phyloP scores from a whole-genome alignment of 1,284 basidiomycete species.

The Crucibulum cyathiforme region DNA sequence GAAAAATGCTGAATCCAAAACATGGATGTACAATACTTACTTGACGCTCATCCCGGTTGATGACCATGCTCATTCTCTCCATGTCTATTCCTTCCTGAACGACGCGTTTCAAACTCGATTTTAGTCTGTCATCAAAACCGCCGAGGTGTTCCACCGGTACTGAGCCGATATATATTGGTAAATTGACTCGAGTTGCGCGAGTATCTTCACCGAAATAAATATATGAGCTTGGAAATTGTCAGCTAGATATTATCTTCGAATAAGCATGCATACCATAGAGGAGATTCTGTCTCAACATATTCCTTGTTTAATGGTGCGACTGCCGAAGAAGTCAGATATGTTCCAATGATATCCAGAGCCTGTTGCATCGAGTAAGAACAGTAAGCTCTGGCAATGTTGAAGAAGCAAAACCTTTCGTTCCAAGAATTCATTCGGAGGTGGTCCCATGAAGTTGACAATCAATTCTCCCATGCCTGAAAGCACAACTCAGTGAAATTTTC shows the following conservation, averaged over 20 bases:
- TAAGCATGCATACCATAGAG: conserved; percentile 69
- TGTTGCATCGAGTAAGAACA: conserved; percentile 32
- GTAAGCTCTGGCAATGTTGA: conserved; percentile 3
- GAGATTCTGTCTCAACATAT: conserved; percentile 91
- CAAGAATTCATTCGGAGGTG: conserved; percentile 75
- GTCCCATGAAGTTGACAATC: conserved; percentile 82
- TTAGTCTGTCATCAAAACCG: conserved; percentile 74
- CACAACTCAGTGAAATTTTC: conserved; percentile 4
- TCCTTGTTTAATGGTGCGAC: conserved; percentile 93
- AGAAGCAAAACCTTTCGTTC: conserved; percentile 65
- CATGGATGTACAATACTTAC: conserved; percentile 40
- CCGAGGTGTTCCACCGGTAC: conserved; percentile 85
- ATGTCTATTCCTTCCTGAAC: conserved; percentile 87
- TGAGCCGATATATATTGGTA: conserved; percentile 83
- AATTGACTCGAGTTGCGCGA: conserved; percentile 76
- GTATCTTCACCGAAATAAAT: conserved; percentile 79
- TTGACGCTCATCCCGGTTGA: conserved; percentile 89
- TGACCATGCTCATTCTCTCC: conserved; percentile 87
- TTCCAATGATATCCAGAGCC: conserved; percentile 86
- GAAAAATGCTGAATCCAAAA: neutral
- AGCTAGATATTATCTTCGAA: neutral
- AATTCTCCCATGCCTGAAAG: conserved; percentile 78
- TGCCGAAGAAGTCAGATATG: conserved; percentile 89
- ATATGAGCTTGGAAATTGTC: conserved; percentile 5
- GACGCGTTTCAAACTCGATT: conserved; percentile 75